These are phyloP conservation scores for Lipomyces yamadae DNA, from an alignment of 805 yeast species.

Conservation along the genomic window DNA sequence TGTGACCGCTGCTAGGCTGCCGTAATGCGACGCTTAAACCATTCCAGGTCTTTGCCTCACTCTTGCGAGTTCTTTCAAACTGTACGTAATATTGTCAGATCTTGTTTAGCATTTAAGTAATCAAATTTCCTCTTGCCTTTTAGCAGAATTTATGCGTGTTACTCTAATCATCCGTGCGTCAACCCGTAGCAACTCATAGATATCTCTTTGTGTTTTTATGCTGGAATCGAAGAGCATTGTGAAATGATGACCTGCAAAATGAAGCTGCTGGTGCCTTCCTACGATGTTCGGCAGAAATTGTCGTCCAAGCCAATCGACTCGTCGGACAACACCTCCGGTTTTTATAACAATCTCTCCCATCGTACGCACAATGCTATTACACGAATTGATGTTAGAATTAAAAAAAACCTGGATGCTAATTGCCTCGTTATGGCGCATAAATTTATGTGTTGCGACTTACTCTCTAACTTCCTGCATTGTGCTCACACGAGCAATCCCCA, in stretches of 20 bases:
- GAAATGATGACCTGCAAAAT: conserved; percentile 89
- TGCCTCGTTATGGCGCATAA: background rate
- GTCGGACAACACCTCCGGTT: conserved; percentile 93
- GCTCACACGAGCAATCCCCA: conserved; percentile 85
- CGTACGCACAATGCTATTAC: conserved; percentile 55
- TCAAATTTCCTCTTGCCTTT: background rate
- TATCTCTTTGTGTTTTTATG: conserved; percentile 82
- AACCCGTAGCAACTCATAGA: conserved; percentile 73
- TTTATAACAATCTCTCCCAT: conserved; percentile 80
- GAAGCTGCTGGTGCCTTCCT: conserved; percentile 83
- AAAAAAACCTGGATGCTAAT: background rate
- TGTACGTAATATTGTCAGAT: background rate
- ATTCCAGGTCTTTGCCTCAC: background rate
- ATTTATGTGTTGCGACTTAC: conserved; percentile 22
- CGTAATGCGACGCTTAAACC: background rate
- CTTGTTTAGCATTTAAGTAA: background rate
- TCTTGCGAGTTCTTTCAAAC: conserved; percentile 16
- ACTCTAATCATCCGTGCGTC: conserved; percentile 93
- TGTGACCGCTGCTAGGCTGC: background rate
- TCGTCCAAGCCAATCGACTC: conserved; percentile 77
- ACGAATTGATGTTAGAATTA: background rate
- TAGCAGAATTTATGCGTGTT: conserved; percentile 49
- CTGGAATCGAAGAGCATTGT: conserved; percentile 85
- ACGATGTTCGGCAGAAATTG: conserved; percentile 78
- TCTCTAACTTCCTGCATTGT: conserved; percentile 68